Percentiles rank a stretch among this genome's conserved stretches.
These are phyloP conservation scores for Scleromitrula shiraiana DNA, from an alignment of 2,329 filamentous ascomycete species.

Conservation along the genomic window DNA sequence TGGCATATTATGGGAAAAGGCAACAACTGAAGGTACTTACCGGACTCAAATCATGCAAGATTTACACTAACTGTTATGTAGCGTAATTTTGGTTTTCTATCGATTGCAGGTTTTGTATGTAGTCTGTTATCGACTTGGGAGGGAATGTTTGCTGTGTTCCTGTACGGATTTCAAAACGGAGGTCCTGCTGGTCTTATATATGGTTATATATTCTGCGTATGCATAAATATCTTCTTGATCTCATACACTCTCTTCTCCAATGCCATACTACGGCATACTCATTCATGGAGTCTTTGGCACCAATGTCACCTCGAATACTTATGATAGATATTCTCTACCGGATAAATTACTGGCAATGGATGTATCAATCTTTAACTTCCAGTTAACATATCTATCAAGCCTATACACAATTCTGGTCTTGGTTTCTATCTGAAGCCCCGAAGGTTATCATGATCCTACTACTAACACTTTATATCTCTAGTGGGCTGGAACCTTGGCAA, in stretches of 20 bases:
- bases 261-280: too few relatives aligned
- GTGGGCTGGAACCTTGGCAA: conserved; percentile 22
- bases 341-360: too few relatives aligned
- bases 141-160: conserved; percentile 20
- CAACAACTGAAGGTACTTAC: conserved; percentile 19
- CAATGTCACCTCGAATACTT: too few relatives aligned
- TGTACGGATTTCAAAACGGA: conserved; percentile 18
- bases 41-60: not conserved
- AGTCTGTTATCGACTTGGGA: conserved; percentile 38
- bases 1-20: conserved; percentile 23
- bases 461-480: not conserved
- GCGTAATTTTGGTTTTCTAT: conserved; percentile 34
- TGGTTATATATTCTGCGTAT: conserved; percentile 27
- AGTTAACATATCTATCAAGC: too few relatives aligned
- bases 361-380: too few relatives aligned
- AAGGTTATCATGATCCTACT: too few relatives aligned
- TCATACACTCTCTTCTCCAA: too few relatives aligned
- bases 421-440: too few relatives aligned
- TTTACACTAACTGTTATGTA: conserved; percentile 13
- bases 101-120: conserved; percentile 35
- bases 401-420: too few relatives aligned
- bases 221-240: too few relatives aligned
- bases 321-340: too few relatives aligned
- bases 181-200: conserved; percentile 33
- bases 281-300: too few relatives aligned